Base-by-base conservation (phyloP, 495 filamentous ascomycete genomes). In the Viridothelium virens region DNA sequence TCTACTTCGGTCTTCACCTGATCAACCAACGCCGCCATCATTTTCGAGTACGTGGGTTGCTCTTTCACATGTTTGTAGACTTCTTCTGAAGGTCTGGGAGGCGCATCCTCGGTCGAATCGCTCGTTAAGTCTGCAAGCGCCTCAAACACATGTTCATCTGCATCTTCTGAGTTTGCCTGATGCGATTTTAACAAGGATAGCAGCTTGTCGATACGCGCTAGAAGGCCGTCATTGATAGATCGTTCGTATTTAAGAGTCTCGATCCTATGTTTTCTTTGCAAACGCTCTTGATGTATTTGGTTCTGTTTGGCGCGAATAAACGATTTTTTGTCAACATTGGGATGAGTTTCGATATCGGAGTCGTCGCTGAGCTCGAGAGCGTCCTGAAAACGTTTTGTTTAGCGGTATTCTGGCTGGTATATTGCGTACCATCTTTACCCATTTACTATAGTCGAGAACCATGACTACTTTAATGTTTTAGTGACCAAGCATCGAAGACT, bases 301-400 rank as follows among this genome's bases (percentile, higher is more conserved):
- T 89, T 87, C 78, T 97, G 94, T 80, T 97, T 98, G 65, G 94
- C 94, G 64, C 94, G 91, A 75, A 98, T 98, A 79, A 98, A 98
- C 64, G 94, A 97, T 2, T 88, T 87, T 74, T 98, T 98, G 79
- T 98, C 94, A 76, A 98, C 94, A 79, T 98, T 98, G 65, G 95
- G 94, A 76, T 98, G 94, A 37, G 97, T 93, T 78, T 98, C 94
- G 73, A 98, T 89, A 75, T 98, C 94, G 53, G 91, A 96, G 77
- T 98, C 94, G 77, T 98, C 94, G 69, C 90, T 95, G 71, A 98
- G 86, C 84, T 98, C 94, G 71, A 98, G 82, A 56, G 87, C 85
- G 74, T 96, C 92, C 91, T 88, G 65, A 25, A 62, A 31, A 62
- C 9, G 12, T 53, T 65, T 11, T 11, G 14, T 63, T 65, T 38